Conservation (phyloP, 169 alveolate species). For the Theileria luwenshuni region DNA sequence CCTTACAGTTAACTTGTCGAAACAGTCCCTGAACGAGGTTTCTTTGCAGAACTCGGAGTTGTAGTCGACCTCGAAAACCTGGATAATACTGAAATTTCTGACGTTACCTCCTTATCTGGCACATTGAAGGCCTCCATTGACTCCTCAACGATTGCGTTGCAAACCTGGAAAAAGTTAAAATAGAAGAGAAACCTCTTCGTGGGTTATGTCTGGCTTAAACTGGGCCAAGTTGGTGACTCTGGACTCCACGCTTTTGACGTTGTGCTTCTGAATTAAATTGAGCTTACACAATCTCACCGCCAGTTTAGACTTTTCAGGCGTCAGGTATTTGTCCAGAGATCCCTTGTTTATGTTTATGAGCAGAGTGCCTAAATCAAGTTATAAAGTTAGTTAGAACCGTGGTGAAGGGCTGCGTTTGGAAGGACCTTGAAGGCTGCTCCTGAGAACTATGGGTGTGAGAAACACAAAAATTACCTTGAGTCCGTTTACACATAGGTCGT, state of each 20-base stretch:
- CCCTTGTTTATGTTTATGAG: conserved; percentile 74
- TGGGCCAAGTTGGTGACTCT: conserved; percentile 77
- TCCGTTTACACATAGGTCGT: conserved; percentile 85
- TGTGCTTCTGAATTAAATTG: conserved; percentile 69
- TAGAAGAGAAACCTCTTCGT: conserved; percentile 16
- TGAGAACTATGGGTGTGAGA: conserved; percentile 62
- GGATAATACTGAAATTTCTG: not conserved
- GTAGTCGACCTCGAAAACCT: conserved; percentile 15
- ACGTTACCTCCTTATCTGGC: conserved; percentile 10
- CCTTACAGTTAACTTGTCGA: conserved; percentile 47
- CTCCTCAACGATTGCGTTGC: conserved; percentile 50
- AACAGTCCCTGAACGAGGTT: conserved; percentile 35
- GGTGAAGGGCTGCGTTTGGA: conserved; percentile 85
- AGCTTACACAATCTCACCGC: not conserved
- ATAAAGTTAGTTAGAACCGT: conserved; percentile 80
- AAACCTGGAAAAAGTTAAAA: conserved; percentile 16
- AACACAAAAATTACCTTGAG: conserved; percentile 60
- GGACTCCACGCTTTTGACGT: conserved; percentile 80
- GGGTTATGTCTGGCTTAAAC: conserved; percentile 54
- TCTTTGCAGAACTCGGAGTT: conserved; percentile 20
- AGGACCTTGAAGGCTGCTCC: conserved; percentile 90
- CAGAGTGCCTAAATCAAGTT: conserved; percentile 82
- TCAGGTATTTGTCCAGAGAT: conserved; percentile 73
- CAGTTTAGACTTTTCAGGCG: conserved; percentile 83
- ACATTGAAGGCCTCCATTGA: conserved; percentile 20